phyloP scores from a whole-genome alignment of 139 green algal species.

The Trebouxia sp. region DNA sequence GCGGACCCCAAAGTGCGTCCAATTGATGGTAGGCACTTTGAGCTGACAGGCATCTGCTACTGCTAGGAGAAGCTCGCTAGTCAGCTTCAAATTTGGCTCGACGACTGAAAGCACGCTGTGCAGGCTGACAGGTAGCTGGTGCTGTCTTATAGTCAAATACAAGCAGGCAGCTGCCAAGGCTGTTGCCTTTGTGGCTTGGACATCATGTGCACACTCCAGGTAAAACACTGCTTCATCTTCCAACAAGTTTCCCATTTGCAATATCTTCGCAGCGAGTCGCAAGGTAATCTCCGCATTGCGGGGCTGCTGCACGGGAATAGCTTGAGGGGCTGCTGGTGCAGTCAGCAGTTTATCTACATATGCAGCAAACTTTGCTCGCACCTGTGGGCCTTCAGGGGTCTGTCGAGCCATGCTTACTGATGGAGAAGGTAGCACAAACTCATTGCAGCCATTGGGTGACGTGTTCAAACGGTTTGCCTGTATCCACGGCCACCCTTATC shows the following conservation, averaged over 20 bases:
- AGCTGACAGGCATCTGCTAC: not conserved
- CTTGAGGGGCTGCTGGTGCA: no score
- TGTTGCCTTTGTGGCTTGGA: not conserved
- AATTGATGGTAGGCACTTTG: not conserved
- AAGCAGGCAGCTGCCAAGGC: not conserved
- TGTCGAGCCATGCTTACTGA: no score
- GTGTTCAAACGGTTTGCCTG: no score
- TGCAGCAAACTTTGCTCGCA: no score
- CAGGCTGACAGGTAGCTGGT: not conserved
- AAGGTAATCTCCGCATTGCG: no score
- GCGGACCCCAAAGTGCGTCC: not conserved
- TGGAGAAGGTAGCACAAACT: no score
- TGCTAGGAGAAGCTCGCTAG: not conserved
- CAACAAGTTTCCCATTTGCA: not conserved
- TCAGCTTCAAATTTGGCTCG: not conserved
- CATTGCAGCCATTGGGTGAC: no score
- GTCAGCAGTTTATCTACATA: no score
- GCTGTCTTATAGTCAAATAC: constrained; percentile 2
- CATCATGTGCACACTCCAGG: not conserved
- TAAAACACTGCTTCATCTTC: not conserved
- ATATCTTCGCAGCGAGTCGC: no score
- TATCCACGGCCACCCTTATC: no score
- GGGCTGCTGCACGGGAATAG: no score
- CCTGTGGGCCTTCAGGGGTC: no score
- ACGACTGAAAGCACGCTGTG: not conserved